These are phyloP conservation scores for Dendrocalamus sinicus DNA, from an alignment of 176 grass and related monocot genomes.

Conservation along the genomic window DNA sequence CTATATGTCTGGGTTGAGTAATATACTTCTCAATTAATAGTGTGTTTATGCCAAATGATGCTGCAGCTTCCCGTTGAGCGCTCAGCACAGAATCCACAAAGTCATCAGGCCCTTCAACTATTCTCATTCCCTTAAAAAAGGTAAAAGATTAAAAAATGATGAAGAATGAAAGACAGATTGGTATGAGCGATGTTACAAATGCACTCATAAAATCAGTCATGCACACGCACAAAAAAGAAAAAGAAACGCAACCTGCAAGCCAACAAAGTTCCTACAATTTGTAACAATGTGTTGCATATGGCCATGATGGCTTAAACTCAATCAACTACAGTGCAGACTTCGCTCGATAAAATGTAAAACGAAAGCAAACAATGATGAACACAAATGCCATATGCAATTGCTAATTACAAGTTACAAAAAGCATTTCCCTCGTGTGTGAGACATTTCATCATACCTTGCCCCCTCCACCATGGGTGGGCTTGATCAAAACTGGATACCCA, in stretches of 20 bases:
- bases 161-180: background rate
- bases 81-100: constrained; percentile 77
- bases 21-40: constrained; percentile 93
- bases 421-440: background rate
- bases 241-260: background rate
- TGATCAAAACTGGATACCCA: constrained; percentile 93
- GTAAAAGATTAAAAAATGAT: background rate
- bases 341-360: constrained; percentile 11
- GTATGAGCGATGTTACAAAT: background rate
- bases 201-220: background rate
- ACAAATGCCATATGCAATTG: background rate
- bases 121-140: constrained; percentile 91
- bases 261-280: background rate
- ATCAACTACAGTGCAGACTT: background rate
- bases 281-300: background rate
- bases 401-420: background rate
- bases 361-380: background rate
- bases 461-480: constrained; percentile 95
- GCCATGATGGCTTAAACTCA: background rate
- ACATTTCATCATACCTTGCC: constrained; percentile 65
- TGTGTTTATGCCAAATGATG: constrained; percentile 86
- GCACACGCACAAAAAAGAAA: too few relatives aligned
- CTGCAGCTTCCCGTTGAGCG: constrained; percentile 86
- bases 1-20: constrained; percentile 90
- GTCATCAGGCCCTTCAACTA: constrained; percentile 74